phyloP scores from a whole-genome alignment of 805 yeast species.

The Ogataea thermomethanolica region DNA sequence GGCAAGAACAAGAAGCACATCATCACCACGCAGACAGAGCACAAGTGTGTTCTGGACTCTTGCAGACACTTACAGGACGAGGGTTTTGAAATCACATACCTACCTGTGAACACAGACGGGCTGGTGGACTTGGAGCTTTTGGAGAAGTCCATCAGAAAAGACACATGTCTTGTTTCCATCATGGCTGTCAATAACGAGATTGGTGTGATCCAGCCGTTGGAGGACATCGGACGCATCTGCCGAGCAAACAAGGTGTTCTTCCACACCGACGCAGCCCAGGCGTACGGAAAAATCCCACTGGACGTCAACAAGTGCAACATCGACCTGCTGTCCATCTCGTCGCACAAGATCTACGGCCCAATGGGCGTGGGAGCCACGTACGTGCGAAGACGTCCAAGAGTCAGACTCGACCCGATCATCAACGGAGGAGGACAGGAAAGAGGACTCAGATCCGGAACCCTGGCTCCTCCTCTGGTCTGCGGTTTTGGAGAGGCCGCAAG shows the following conservation, averaged over 20 bases:
- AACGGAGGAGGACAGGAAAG: constrained; percentile 99
- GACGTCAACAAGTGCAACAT: constrained; percentile 93
- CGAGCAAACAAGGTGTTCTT: constrained; percentile 85
- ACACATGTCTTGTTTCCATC: constrained; percentile 83
- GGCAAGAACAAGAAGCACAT: constrained; percentile 86
- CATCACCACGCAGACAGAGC: constrained; percentile 96
- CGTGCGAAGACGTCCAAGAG: constrained; percentile 97
- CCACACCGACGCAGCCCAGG: constrained; percentile 98
- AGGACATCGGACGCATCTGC: constrained; percentile 88
- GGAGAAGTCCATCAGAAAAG: constrained; percentile 81
- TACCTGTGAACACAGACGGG: constrained; percentile 81
- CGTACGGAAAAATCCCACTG: constrained; percentile 87
- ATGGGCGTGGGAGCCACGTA: constrained; percentile 95
- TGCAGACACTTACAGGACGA: constrained; percentile 94
- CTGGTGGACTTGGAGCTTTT: constrained; percentile 73
- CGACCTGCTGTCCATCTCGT: constrained; percentile 88
- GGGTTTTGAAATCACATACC: constrained; percentile 92
- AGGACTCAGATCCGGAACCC: constrained; percentile 94
- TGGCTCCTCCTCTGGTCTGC: constrained; percentile 92
- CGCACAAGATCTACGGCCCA: constrained; percentile 97
- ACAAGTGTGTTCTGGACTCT: constrained; percentile 97
- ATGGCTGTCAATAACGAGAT: constrained; percentile 99
- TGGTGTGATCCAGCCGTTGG: constrained; percentile 94
- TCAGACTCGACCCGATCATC: constrained; percentile 89
- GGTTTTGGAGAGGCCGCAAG: constrained; percentile 98